These are phyloP conservation scores for Leishmania mexicana DNA, from an alignment of 208 protist genomes.

Conservation along the genomic window DNA sequence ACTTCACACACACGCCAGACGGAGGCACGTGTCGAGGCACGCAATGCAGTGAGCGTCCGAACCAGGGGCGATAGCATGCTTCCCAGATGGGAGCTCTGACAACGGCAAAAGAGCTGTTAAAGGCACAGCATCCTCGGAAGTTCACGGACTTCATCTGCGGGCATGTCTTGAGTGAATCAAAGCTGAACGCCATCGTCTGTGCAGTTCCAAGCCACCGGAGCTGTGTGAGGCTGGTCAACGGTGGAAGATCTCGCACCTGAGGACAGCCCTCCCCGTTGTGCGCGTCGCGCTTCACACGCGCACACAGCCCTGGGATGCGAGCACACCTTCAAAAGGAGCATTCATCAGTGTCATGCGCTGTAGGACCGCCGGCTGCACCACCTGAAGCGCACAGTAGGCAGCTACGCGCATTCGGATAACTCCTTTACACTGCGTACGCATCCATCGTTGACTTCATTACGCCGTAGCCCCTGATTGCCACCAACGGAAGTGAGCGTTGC, in stretches of 20 bases:
- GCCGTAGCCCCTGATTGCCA: too few species aligned
- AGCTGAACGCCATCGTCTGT: neutral
- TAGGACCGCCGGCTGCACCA: neutral
- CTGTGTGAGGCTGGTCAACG: neutral
- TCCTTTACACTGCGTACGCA: too few species aligned
- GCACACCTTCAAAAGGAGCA: neutral
- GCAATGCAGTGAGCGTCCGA: too few species aligned
- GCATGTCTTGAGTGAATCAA: neutral
- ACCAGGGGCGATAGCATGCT: too few species aligned
- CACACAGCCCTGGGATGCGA: neutral
- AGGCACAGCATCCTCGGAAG: neutral
- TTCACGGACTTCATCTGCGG: neutral
- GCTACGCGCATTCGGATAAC: too few species aligned
- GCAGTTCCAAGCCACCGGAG: neutral
- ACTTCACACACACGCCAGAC: too few species aligned
- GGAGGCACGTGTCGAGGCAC: too few species aligned
- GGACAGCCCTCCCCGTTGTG: neutral
- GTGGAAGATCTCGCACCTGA: neutral
- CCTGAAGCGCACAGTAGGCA: too few species aligned
- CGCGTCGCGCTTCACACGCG: neutral
- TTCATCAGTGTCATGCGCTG: neutral
- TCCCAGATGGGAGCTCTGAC: neutral
- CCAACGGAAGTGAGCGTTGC: too few species aligned
- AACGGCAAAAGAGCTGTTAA: neutral
- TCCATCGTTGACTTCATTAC: too few species aligned